These are phyloP conservation scores for Phytophthora sansomeana DNA, from an alignment of 352 stramenopile species.

Conservation along the genomic window DNA sequence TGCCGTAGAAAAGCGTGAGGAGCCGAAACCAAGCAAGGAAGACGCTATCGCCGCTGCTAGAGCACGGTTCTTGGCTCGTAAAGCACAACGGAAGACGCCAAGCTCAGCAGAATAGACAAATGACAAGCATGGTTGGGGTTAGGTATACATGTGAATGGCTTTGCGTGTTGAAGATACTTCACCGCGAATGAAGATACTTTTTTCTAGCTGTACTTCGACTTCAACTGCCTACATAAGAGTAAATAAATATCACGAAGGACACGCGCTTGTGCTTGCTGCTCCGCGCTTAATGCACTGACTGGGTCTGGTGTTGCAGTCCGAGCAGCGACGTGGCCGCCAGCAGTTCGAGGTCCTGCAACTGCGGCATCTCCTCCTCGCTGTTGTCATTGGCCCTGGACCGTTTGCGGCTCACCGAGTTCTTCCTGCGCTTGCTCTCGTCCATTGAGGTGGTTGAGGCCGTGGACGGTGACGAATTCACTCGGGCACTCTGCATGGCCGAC, in stretches of 20 bases:
- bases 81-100: conserved; percentile 55
- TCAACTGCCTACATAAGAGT: conserved; percentile 38
- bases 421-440: conserved; percentile 51
- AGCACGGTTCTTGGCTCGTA: conserved; percentile 88
- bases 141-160: conserved; percentile 10
- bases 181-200: conserved; percentile 30
- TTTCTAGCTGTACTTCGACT: conserved; percentile 28
- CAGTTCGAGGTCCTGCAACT: conserved; percentile 81
- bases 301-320: conserved; percentile 69
- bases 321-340: conserved; percentile 79
- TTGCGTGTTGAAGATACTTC: conserved; percentile 23
- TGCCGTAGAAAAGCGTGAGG: conserved; percentile 17
- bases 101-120: conserved; percentile 19
- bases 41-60: conserved; percentile 81
- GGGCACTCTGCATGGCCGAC: conserved; percentile 39
- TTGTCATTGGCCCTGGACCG: conserved; percentile 37
- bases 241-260: conserved; percentile 49
- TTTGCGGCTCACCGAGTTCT: conserved; percentile 46
- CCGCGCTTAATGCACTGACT: conserved; percentile 71
- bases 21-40: conserved; percentile 60
- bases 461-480: conserved; percentile 22
- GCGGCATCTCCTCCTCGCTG: conserved; percentile 23
- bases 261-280: conserved; percentile 10
- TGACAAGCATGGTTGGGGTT: conserved; percentile 3
- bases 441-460: conserved; percentile 1